Evolutionary conservation across 2,329 filamentous ascomycete species (phyloP).

Genomic region (Nemania bipapillata): DNA sequence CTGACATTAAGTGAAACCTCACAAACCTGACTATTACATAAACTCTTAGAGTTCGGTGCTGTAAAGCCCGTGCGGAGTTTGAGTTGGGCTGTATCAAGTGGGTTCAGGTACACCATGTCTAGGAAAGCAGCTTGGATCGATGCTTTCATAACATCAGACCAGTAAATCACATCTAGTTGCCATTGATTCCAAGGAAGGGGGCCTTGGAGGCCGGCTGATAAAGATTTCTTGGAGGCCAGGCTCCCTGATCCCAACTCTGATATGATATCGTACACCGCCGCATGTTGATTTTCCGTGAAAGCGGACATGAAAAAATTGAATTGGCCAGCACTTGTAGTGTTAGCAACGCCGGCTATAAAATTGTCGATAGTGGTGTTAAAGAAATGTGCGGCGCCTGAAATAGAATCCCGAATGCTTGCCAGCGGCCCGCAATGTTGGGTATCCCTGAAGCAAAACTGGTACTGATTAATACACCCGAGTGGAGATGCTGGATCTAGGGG

Average conservation of each 20-base stretch:
- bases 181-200: conserved; percentile 19
- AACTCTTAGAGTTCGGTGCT: neutral
- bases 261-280: no score
- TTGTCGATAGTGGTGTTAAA: conserved; percentile 7
- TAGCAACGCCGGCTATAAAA: neutral
- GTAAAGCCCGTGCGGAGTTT: neutral
- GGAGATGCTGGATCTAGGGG: conserved; percentile 30
- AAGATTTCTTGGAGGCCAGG: conserved; percentile 11
- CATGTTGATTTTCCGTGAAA: no score
- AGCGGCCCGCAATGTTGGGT: conserved; percentile 12
- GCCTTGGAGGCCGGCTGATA: conserved; percentile 8
- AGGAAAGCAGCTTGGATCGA: conserved; percentile 15
- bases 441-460: conserved; percentile 31
- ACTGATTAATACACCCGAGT: conserved; percentile 25
- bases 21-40: conserved; percentile 23
- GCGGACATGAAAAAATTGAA: no score
- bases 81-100: neutral
- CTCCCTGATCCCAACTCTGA: conserved; percentile 16
- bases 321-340: no score
- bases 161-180: conserved; percentile 30
- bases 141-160: conserved; percentile 21
- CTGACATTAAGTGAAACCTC: neutral
- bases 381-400: neutral
- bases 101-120: conserved; percentile 4
- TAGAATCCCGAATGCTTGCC: conserved; percentile 4